Evolutionary conservation across 1,139 yeast genomes (phyloP), one percentile per base, ranked within the genome.

Genomic region (Yamadazyma dushanensis): DNA sequence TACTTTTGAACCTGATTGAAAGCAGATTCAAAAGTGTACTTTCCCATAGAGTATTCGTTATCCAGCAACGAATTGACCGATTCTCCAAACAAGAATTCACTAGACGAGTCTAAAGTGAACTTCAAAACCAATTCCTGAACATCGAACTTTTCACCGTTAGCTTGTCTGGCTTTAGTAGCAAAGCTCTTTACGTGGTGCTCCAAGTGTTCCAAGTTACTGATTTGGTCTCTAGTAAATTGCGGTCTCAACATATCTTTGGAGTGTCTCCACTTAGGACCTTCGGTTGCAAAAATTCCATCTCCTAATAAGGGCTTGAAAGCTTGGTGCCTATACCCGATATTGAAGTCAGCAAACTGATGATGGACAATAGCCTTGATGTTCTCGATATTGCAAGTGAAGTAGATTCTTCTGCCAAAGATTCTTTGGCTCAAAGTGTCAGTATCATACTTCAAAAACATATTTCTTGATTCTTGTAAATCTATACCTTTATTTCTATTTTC

Each of bases 211-310:
- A 76, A 66, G 41, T 74, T 78, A 15, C 75, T 63, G 29, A 77
- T 67, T 49, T 76, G 80, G 44, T 75, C 80, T 37, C 78, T 61
- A 17, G 75, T 65, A 52, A 78, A 78, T 52, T 76, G 81, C 1
- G 83, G 83, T 40, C 83, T 63, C 50, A 78, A 65, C 67, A 76
- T 59, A 13, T 74, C 70, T 36, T 82, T 62, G 11, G 80, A 68
- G 47, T 73, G 76, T 48, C 71, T 72, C 83, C 83, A 78, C 5
- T 73, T 77, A 18, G 61, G 69, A 11, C 78, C 79, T 37, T 74
- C 78, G 21, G 74, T 62, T 2, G 82, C 76, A 59, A 78, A 78
- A 40, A 78, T 76, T 14, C 83, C 83, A 43, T 74, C 73, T 2
- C 83, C 83, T 37, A 77, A 59, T 25, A 75, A 53, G 5, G 78